Evolutionary conservation across 2,329 filamentous ascomycete species (phyloP), one percentile per base, ranked within the genome.

Genomic region (Ascochyta rabiei): DNA sequence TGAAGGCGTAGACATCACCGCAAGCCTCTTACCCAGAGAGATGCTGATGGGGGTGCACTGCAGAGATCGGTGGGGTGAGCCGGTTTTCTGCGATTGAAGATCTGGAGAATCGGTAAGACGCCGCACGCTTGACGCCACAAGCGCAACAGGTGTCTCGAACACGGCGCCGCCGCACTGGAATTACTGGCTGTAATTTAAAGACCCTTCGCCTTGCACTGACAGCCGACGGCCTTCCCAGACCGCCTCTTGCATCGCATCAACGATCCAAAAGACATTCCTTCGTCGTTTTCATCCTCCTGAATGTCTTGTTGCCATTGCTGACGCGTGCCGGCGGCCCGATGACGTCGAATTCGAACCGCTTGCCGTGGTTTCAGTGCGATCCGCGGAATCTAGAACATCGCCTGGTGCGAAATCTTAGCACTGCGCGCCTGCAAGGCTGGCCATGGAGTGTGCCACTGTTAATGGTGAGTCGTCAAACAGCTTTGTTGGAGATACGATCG

Each of bases 51-150:
- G 30, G 35, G 45, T 45, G 35, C 41, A 49, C 41, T 21, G 41
- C 26, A 46, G 41, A 37, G 30, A 16, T 41, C 30, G 23, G n/a
- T 34, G 30, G 26, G 16, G 3, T 16, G 9, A 34, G 41, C 41
- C 35, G 34, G 40, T 41, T 55, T 45, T 47, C 37, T 30, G 46
- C 23, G 28, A 35, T 46, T 24, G 30, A 34, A n/a, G 33, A 41
- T 44, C 30, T 48, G 16, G 45, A 41, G 10, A 30, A 44, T 26
- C 23, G 34, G 46, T 45, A 55, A 41, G 26, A 40, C 44, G 34
- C 45, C 40, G 51, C 51, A 40, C 44, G 51, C 51, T 54, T 34
- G 31, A 46, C 52, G 52, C 52, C 52, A 49, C 52, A 55, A 55
- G 41, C 46, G 52, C 52, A 31, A 24, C 40, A 41, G 26, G 7